phyloP scores from a whole-genome alignment of 192 early-diverging fungal genomes.

The Entomortierella lignicola region DNA sequence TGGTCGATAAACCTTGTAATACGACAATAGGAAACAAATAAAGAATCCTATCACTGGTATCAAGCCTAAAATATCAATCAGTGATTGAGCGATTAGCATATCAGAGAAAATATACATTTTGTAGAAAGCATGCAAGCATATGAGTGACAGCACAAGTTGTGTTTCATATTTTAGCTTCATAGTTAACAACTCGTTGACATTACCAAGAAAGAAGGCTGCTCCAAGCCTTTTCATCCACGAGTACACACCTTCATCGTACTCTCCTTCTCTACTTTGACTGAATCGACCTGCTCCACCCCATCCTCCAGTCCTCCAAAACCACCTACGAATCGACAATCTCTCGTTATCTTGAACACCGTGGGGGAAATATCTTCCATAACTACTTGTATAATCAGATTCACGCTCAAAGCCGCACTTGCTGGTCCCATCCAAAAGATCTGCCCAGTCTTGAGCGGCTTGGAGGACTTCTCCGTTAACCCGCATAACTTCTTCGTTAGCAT shows the following conservation, averaged over 20 bases:
- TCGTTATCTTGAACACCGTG: background rate
- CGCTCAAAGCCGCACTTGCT: background rate
- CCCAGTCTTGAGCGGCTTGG: constrained; percentile 2
- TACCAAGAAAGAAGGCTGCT: background rate
- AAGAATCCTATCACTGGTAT: constrained; percentile 21
- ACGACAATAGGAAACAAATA: constrained; percentile 7
- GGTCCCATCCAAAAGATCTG: background rate
- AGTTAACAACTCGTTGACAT: too few species aligned
- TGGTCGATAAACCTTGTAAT: constrained; percentile 19
- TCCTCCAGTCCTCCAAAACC: too few species aligned
- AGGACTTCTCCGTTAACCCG: constrained; percentile 5
- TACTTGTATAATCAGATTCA: background rate
- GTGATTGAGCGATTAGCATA: too few species aligned
- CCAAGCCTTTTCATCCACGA: background rate
- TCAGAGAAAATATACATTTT: too few species aligned
- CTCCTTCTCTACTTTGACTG: too few species aligned
- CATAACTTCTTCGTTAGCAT: constrained; percentile 17
- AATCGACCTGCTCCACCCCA: too few species aligned
- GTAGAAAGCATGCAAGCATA: too few species aligned
- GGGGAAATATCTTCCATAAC: background rate
- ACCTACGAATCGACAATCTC: background rate
- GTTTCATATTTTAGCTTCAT: too few species aligned
- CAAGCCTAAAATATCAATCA: constrained; percentile 8
- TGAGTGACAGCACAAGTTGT: too few species aligned
- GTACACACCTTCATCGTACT: too few species aligned